Evolutionary conservation across 1,284 basidiomycete species (phyloP).

Genomic region (Nidula niveotomentosa): DNA sequence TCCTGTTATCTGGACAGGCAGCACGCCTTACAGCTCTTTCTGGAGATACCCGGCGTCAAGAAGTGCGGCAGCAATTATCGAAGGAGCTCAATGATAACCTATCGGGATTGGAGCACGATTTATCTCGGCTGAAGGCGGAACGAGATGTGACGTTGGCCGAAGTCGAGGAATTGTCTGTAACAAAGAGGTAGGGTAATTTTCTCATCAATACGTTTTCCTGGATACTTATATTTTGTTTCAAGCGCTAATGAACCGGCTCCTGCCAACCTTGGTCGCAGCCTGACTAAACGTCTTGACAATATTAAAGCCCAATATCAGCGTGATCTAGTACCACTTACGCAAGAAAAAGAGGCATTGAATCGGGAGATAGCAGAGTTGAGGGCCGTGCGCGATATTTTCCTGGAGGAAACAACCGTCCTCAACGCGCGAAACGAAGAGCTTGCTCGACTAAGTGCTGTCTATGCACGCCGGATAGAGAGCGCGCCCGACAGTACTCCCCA

Average conservation of each 20-base stretch:
- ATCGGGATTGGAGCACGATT: constrained; percentile 78
- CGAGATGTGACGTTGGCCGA: constrained; percentile 92
- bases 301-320: constrained; percentile 87
- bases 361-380: constrained; percentile 89
- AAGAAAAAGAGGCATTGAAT: constrained; percentile 76
- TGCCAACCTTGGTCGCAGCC: constrained; percentile 64
- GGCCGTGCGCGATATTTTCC: constrained; percentile 81
- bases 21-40: constrained; percentile 82
- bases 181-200: constrained; percentile 52
- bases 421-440: constrained; percentile 93
- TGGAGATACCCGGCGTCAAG: constrained; percentile 75
- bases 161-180: constrained; percentile 83
- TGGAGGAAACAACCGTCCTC: constrained; percentile 90
- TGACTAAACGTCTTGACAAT: constrained; percentile 86
- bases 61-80: constrained; percentile 76
- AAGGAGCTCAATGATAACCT: constrained; percentile 81
- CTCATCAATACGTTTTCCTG: not conserved
- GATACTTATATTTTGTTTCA: constrained; percentile 12
- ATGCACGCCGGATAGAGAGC: constrained; percentile 73
- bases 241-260: constrained; percentile 39
- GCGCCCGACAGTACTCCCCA: constrained; percentile 32
- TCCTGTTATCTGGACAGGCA: constrained; percentile 88
- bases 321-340: constrained; percentile 83
- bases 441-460: constrained; percentile 81
- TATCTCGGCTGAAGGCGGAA: constrained; percentile 87